A percentile compares a stretch with the other conserved stretches of the same genome.
Conservation (phyloP, 1,139 yeast genomes). For the Debaryomyces udenii region DNA sequence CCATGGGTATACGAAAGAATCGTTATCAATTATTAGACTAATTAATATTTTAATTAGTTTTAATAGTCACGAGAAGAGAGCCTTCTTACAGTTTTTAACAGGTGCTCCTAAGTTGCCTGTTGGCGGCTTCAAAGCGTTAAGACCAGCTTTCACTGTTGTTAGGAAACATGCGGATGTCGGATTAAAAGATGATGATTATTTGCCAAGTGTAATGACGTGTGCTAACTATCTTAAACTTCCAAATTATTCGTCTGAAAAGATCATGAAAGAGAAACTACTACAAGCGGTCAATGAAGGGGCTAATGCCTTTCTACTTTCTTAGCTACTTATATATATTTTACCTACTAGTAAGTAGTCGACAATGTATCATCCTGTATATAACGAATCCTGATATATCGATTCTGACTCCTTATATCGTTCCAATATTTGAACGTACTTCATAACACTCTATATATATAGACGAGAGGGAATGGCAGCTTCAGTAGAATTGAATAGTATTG, state of each 20-base stretch:
- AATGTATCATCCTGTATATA: constrained; percentile 6
- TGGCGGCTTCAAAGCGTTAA: constrained; percentile 86
- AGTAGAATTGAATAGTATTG: constrained; percentile 29
- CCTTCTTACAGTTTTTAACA: constrained; percentile 83
- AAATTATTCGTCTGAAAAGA: constrained; percentile 63
- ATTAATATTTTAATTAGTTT: constrained; percentile 63
- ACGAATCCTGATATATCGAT: neutral
- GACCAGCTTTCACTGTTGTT: constrained; percentile 87
- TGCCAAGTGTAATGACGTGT: constrained; percentile 98
- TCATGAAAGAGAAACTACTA: constrained; percentile 58
- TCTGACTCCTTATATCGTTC: constrained; percentile 39
- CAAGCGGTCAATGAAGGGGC: constrained; percentile 89
- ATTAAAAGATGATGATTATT: constrained; percentile 71
- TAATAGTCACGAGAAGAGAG: constrained; percentile 56
- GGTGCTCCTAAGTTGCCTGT: constrained; percentile 93
- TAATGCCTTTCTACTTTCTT: constrained; percentile 83
- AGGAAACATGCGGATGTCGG: constrained; percentile 74
- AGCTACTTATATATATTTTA: constrained; percentile 2
- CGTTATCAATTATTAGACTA: constrained; percentile 62
- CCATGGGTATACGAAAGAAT: constrained; percentile 84
- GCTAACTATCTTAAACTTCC: constrained; percentile 93
- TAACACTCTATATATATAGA: neutral
- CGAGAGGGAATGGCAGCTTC: constrained; percentile 19
- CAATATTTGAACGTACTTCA: constrained; percentile 48
- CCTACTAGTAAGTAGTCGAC: neutral